A percentile compares a stretch with the other conserved stretches of the same genome.
phyloP scores from a whole-genome alignment of 139 green algal genomes.

The Picochlorum sp. region DNA sequence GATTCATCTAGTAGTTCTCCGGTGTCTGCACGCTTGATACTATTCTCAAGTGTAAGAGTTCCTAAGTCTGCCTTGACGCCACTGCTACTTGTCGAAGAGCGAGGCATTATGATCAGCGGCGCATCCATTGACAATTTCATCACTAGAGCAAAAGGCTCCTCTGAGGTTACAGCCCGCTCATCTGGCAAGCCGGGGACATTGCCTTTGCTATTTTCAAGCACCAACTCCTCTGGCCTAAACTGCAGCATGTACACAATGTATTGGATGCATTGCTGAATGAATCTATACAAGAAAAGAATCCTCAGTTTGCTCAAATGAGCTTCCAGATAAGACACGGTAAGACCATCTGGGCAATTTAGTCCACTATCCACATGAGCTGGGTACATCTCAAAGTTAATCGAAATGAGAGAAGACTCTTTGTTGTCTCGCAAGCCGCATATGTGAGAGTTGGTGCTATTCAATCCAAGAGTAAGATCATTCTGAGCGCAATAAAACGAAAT shows the following conservation, averaged over 20 bases:
- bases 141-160: conserved; percentile 44
- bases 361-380: conserved; percentile 16
- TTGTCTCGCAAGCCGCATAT: conserved; percentile 37
- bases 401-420: conserved; percentile 54
- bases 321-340: conserved; percentile 50
- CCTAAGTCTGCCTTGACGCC: conserved; percentile 70
- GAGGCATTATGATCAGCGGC: conserved; percentile 71
- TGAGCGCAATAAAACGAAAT: conserved; percentile 21
- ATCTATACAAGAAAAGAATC: conserved; percentile 81
- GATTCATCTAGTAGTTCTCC: conserved; percentile 28
- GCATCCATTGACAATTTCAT: conserved; percentile 64
- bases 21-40: neutral
- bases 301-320: conserved; percentile 61
- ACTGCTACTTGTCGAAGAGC: conserved; percentile 24
- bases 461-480: conserved; percentile 19
- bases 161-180: no score
- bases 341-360: conserved; percentile 44
- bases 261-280: conserved; percentile 50
- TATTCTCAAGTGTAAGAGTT: conserved; percentile 33
- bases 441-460: conserved; percentile 31
- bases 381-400: conserved; percentile 45
- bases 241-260: conserved; percentile 43
- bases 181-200: neutral
- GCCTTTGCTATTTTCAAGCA: neutral
- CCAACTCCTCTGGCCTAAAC: conserved; percentile 19